Evolutionary conservation across 2,329 filamentous ascomycete species (phyloP), one percentile per base, ranked within the genome.

Genomic region (Talaromyces sp.): DNA sequence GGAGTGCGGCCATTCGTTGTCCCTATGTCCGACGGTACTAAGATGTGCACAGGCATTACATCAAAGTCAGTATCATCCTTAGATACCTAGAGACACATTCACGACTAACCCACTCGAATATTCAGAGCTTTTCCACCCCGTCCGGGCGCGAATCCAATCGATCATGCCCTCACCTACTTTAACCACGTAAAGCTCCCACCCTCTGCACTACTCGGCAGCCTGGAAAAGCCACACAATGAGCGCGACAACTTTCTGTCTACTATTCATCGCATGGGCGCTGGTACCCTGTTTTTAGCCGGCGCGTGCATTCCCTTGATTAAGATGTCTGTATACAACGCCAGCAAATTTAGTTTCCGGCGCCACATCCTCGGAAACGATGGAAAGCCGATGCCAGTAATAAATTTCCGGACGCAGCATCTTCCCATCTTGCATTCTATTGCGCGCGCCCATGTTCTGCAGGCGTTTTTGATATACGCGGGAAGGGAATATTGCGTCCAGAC

Each of bases 1-100:
- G 68, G 69, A 23, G 39, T 70, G 1, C 63, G 68, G 1, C 63
- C 69, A 0, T 69, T 70, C 40, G 25, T 70, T 14, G 68, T 70
- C 18, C 57, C 60, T 1, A 28, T 70, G 40, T 60, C 55, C n/a
- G 66, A 70, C 40, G 69, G 68, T 3, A 50, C 60, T 1, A 16
- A 66, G 46, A 69, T 69, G 69, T 66, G 61, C 54, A 64, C 50
- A 14, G 69, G 68, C 8, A 61, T 67, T 9, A 62, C 42, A 37
- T 62, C 56, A 12, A 64, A 62, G 52, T 57, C 7, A 58, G 59
- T 55, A 55, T 55, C 50, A 39, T 16, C 37, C 37, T 1, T 39
- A 12, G n/a, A 39, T 39, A 6, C 7, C 37, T 39, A 39, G 6
- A 39, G 12, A 39, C n/a, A 39, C 14, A 39, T n/a, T n/a, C 14